Conservation (phyloP, 495 filamentous ascomycete genomes). For the Chaetomidium leptoderma region DNA sequence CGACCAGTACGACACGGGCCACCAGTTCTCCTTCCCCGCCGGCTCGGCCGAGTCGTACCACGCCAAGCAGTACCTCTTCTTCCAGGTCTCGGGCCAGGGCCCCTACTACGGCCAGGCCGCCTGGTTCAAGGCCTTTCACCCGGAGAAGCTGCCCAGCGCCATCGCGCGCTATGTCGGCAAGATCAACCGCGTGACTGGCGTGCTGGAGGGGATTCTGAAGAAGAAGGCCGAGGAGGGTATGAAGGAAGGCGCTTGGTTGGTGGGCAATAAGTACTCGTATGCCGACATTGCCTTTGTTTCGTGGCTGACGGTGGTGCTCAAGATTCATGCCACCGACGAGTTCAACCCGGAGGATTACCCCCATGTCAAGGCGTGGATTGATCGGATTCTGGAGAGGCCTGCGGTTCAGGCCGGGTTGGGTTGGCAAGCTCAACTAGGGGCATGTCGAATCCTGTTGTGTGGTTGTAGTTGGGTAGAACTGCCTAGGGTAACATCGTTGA, state of each 20-base stretch:
- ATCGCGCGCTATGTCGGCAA: constrained; percentile 58
- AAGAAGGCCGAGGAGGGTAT: constrained; percentile 30
- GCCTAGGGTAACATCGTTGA: no score
- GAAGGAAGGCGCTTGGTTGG: constrained; percentile 44
- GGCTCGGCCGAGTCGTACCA: constrained; percentile 47
- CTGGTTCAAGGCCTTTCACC: constrained; percentile 49
- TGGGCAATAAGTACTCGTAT: constrained; percentile 55
- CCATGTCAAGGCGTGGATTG: background rate
- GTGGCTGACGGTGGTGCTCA: constrained; percentile 36
- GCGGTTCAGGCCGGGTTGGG: background rate
- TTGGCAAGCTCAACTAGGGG: background rate
- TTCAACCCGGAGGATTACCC: constrained; percentile 1
- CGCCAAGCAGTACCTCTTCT: constrained; percentile 61
- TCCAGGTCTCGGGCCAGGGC: constrained; percentile 63
- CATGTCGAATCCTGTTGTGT: background rate
- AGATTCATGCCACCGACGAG: background rate
- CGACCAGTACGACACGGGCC: constrained; percentile 64
- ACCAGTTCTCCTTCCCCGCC: constrained; percentile 52
- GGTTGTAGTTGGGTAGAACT: no score
- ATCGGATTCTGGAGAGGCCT: background rate
- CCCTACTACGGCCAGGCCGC: constrained; percentile 61
- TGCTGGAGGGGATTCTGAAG: constrained; percentile 53
- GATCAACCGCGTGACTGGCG: constrained; percentile 53
- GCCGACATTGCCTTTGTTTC: constrained; percentile 56
- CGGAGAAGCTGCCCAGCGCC: constrained; percentile 56